Conservation (phyloP, 2,329 filamentous ascomycete genomes). For the Fusarium annulatum region DNA sequence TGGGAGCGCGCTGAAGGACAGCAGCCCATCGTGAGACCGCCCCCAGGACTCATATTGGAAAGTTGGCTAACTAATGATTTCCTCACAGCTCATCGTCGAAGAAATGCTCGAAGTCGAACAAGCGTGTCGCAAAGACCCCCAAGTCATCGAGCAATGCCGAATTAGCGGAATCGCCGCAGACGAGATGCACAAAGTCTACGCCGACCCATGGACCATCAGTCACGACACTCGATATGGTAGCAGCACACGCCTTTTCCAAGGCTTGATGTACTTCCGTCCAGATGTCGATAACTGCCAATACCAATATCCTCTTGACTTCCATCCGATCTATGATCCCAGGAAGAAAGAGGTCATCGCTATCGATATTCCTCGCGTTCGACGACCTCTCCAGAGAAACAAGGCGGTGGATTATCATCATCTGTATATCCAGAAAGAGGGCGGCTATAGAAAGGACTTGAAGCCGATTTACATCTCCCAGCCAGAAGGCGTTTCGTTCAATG, state of each 20-base stretch:
- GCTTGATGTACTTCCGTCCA: slow-evolving; percentile 96
- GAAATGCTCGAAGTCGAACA: slow-evolving; percentile 85
- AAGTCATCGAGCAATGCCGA: slow-evolving; percentile 89
- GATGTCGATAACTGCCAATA: slow-evolving; percentile 89
- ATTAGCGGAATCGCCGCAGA: slow-evolving; percentile 82
- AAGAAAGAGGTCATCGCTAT: slow-evolving; percentile 83
- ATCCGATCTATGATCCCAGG: slow-evolving; percentile 87
- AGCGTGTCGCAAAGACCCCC: slow-evolving; percentile 79
- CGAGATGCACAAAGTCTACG: slow-evolving; percentile 96
- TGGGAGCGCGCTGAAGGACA: slow-evolving; percentile 82
- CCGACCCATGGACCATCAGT: slow-evolving; percentile 95
- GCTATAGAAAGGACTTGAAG: slow-evolving; percentile 83
- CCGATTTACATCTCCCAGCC: slow-evolving; percentile 89
- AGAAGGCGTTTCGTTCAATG: slow-evolving; percentile 86
- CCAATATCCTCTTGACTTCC: slow-evolving; percentile 91
- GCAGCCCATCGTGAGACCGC: slow-evolving; percentile 76
- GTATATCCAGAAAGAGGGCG: slow-evolving; percentile 77
- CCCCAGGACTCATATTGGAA: too few relatives aligned
- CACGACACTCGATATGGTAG: slow-evolving; percentile 91
- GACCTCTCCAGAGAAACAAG: slow-evolving; percentile 74
- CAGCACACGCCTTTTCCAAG: slow-evolving; percentile 84
- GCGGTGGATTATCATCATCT: slow-evolving; percentile 84
- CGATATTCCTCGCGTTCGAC: slow-evolving; percentile 80
- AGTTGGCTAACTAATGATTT: slow-evolving; percentile 7
- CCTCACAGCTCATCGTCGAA: slow-evolving; percentile 82